These are phyloP conservation scores for Trametes punicea DNA, from an alignment of 768 basidiomycete species.

Conservation along the genomic window DNA sequence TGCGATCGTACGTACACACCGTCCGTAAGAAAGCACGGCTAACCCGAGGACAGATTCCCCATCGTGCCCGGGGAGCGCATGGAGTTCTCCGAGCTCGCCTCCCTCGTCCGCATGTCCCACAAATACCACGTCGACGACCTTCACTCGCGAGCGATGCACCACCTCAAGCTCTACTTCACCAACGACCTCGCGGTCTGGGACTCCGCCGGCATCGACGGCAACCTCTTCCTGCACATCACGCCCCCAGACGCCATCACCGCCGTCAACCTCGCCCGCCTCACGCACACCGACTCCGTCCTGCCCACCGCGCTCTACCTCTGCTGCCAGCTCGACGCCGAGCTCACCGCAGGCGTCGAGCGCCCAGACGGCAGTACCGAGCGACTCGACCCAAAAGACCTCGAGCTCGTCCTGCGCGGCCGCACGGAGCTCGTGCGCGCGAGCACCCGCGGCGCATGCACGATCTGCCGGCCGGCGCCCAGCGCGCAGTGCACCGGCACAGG, in stretches of 20 bases:
- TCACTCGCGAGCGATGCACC: constrained; percentile 15
- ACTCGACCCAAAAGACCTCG: constrained; percentile 15
- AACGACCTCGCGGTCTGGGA: constrained; percentile 21
- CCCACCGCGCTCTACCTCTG: constrained; percentile 23
- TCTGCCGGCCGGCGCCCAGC: constrained; percentile 17
- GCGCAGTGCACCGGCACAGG: constrained; percentile 15
- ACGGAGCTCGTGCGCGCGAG: constrained; percentile 34
- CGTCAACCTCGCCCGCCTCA: constrained; percentile 23
- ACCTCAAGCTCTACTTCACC: constrained; percentile 20
- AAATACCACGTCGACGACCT: constrained; percentile 23
- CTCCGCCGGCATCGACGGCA: constrained; percentile 18
- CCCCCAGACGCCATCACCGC: constrained; percentile 18
- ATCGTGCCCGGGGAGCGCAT: constrained; percentile 14
- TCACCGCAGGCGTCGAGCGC: constrained; percentile 15
- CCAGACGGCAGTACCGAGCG: constrained; percentile 16
- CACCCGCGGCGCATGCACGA: constrained; percentile 20
- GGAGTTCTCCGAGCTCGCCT: constrained; percentile 20
- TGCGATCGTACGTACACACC: constrained; percentile 6
- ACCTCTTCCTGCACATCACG: constrained; percentile 21
- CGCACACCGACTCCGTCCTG: constrained; percentile 19
- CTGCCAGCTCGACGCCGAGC: constrained; percentile 18
- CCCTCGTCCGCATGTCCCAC: constrained; percentile 23
- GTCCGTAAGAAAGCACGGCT: neutral
- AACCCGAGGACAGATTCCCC: constrained; percentile 6
- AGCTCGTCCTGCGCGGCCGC: constrained; percentile 31